phyloP scores from a whole-genome alignment of 116 monocot genomes.

The Zostera marina region DNA sequence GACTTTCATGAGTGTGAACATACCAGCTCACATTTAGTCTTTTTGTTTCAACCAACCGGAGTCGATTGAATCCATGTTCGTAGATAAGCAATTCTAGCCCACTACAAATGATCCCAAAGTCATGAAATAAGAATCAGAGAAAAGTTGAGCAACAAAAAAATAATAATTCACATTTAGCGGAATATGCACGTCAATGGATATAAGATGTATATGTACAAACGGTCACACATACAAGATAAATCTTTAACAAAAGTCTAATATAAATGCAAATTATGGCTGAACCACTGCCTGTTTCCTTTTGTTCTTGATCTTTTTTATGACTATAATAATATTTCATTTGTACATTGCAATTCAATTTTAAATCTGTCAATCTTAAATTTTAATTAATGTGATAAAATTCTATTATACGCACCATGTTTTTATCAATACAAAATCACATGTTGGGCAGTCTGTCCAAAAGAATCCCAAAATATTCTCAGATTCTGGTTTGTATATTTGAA shows the following conservation, averaged over 20 bases:
- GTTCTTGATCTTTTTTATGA: too few species aligned
- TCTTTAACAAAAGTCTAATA: too few species aligned
- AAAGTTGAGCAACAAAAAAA: background rate
- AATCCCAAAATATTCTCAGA: conserved; percentile 81
- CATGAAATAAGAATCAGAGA: background rate
- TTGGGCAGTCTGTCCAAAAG: conserved; percentile 93
- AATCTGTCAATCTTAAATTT: background rate
- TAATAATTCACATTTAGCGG: background rate
- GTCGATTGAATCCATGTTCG: conserved; percentile 45
- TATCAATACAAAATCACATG: conserved; percentile 66
- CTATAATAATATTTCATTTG: background rate
- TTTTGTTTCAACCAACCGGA: conserved; percentile 67
- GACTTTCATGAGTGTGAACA: conserved; percentile 93
- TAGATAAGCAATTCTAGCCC: conserved; percentile 70
- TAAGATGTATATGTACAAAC: too few species aligned
- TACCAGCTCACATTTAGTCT: conserved; percentile 84
- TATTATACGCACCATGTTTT: conserved; percentile 52
- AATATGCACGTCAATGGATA: background rate
- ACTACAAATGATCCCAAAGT: conserved; percentile 23
- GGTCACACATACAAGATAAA: too few species aligned
- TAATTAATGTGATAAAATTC: background rate
- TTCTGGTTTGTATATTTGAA: conserved; percentile 49
- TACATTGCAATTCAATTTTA: background rate
- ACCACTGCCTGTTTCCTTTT: too few species aligned
- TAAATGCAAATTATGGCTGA: too few species aligned